Base-by-base conservation (phyloP, 441 rosid species). In the Lagerstroemia fauriei region DNA sequence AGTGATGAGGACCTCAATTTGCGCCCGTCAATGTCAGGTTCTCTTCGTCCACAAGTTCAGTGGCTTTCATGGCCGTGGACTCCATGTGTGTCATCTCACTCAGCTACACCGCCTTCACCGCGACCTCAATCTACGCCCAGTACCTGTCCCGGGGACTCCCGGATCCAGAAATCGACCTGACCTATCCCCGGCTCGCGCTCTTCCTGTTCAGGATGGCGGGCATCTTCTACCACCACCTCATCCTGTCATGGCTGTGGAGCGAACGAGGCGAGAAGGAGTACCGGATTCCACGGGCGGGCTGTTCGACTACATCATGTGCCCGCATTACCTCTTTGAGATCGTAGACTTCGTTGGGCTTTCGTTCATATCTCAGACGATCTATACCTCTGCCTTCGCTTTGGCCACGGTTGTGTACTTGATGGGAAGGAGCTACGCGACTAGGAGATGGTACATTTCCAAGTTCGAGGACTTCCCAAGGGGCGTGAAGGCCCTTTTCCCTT, bases 261-360 rank as follows among this genome's bases (percentile, higher is more conserved):
- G 77, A 73, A 78, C 82, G 82, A 22, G 88, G 78, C 27, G 85
- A 77, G 22, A 87, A 88, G 77, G 90, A 89, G 46, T 94, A 93
- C 85, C 93, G 86, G 85, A 85, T 95, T 76, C 97, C 97, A 0
- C 80, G 61, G 80, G 95, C 48, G 97, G 97, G 38, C 77, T 95
- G 0, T 95, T 94, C 82, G 89, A 77, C 24, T 47, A 87, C 5
- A 89, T 91, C 61, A 83, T 90, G 63, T 95, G 98, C 81, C 96
- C 98, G 65, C 97, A 93, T 75, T 94, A 95, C 72, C 81, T 94
- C 6, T 94, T 94, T 78, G 97, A 95, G 88, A 89, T 90, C 57
- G n/a, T 92, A 65, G 92, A 68, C 3, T 92, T 92, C 51, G 82
- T 88, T 81, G 92, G 95, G 25, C 71, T 95, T 65, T 82, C 90